Evolutionary conservation across 2,329 filamentous ascomycete species (phyloP), one percentile per base, ranked within the genome.

Genomic region (Ophioceras dolichostomum): DNA sequence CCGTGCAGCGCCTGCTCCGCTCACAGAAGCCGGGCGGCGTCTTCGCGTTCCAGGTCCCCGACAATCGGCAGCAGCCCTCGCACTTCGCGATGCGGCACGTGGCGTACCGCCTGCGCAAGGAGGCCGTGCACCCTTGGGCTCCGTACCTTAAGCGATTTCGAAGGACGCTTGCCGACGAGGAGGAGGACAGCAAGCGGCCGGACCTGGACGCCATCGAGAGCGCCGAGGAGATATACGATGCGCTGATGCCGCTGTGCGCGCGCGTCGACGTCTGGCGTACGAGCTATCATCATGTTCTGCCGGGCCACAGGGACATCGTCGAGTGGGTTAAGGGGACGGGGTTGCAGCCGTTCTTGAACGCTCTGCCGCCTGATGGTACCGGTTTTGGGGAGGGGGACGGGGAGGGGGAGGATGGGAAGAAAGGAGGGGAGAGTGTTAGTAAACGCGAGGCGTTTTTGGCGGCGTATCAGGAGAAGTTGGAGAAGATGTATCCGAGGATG

Each of bases 251-350:
- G 14, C 37, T 64, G 2, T 64, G 60, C 37, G 45, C 51, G 0
- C 46, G 44, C 2, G 57, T 78, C 3, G 56, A 73, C 43, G 49
- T 76, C 1, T 78, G 72, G 67, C 61, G 67, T 31, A 70, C 68
- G 1, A 49, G 53, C 29, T 78, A 78, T 43, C 54, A 65, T 19
- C 73, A 77, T 49, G 50, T 63, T 1, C 48, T 77, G 39, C 55
- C 60, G 3, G 60, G 57, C 17, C 68, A 68, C 16, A 43, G 51
- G 10, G 65, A 59, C 1, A 67, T 78, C 30, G 65, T 76, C 5
- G 71, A 76, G 49, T 78, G 73, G 73, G 66, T 77, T 3, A 68
- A 65, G 43, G 67, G 69, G 0, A 74, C 70, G 0, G 73, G 70
- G 0, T 48, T 78, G 44, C 58, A 62, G 44, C 73, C 73, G 0